A percentile compares a stretch with the other conserved stretches of the same genome.
phyloP scores from a whole-genome alignment of 139 green algal genomes.

The Monoraphidium neglectum region DNA sequence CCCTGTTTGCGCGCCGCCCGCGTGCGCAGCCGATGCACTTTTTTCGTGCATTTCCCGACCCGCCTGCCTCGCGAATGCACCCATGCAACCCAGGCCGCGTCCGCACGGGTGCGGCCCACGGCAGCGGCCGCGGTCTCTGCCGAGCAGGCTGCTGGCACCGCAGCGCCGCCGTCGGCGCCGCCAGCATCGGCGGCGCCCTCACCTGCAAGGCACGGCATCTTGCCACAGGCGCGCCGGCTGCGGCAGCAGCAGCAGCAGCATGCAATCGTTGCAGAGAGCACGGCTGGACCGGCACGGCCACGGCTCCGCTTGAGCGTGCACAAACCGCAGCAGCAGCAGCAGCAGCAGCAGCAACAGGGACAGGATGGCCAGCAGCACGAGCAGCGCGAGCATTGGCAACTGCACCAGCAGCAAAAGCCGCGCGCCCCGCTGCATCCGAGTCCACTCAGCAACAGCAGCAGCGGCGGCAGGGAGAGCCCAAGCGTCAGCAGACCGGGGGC shows the following conservation, averaged over 20 bases:
- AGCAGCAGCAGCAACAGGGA: slow-evolving; percentile 7
- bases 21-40: no score
- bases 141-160: no score
- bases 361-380: slow-evolving; percentile 7
- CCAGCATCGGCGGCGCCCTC: background rate
- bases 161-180: no score
- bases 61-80: no score
- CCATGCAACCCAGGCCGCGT: no score
- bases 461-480: background rate
- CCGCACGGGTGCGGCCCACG: no score
- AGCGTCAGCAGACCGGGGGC: background rate
- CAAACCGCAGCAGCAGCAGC: slow-evolving; percentile 2
- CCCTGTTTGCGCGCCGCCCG: no score
- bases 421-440: slow-evolving; percentile 1
- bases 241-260: slow-evolving; percentile 2
- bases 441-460: slow-evolving; percentile 13
- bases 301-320: background rate
- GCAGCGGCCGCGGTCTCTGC: no score
- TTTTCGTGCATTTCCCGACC: no score
- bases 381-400: slow-evolving; percentile 11
- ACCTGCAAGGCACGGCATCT: background rate
- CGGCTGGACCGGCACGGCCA: no score
- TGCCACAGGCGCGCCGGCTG: background rate
- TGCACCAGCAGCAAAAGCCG: background rate
- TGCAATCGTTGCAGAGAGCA: no score